Conservation (phyloP, 495 filamentous ascomycete species). For the Evansstolkia leycettana region DNA sequence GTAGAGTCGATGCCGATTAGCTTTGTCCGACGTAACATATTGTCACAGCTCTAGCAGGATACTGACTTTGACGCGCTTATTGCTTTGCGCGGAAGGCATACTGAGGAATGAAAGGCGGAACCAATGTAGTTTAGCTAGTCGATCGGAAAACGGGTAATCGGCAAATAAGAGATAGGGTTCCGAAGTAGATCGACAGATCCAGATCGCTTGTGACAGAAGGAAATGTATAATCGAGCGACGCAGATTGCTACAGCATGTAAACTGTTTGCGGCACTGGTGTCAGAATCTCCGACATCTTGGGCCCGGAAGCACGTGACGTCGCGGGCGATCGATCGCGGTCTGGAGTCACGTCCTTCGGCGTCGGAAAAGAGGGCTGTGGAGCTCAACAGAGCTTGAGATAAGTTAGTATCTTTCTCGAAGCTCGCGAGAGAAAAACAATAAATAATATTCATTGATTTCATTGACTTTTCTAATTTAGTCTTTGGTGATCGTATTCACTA, state of each 20-base stretch:
- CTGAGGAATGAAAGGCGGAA: conserved; percentile 1
- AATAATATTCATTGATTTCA: no score
- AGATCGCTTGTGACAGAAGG: conserved; percentile 4
- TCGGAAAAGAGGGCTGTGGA: background rate
- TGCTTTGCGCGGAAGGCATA: conserved; percentile 45
- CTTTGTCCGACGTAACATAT: background rate
- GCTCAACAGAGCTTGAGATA: background rate
- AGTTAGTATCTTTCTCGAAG: background rate
- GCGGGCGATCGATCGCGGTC: background rate
- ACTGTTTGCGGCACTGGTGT: no score
- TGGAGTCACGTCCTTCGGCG: background rate
- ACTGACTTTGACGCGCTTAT: conserved; percentile 47
- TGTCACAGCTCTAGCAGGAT: background rate
- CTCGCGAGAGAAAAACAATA: background rate
- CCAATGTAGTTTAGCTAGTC: no score
- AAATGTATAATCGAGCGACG: no score
- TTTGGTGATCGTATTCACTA: no score
- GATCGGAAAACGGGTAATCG: background rate
- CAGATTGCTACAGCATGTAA: no score
- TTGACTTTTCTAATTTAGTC: no score
- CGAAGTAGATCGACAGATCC: conserved; percentile 2
- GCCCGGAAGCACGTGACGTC: background rate
- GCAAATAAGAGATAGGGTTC: background rate
- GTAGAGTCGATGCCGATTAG: conserved; percentile 1
- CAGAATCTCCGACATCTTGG: no score